Evolutionary conservation across 768 basidiomycete genomes (phyloP).

Genomic region (Serendipita sp.): DNA sequence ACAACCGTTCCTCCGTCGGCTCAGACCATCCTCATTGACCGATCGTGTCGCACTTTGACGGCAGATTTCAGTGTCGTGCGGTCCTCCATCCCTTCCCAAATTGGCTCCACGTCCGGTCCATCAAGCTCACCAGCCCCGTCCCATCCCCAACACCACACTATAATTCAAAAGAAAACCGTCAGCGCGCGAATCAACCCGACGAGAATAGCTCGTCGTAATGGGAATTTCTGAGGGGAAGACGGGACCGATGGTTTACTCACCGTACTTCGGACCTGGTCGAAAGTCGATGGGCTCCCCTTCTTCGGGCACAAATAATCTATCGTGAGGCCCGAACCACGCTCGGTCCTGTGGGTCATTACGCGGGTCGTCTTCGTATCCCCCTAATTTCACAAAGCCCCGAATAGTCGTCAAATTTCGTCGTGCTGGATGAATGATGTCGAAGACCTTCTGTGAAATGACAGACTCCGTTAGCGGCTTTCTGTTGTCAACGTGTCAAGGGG

Average conservation of each 20-base stretch:
- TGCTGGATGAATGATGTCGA: slow-evolving; percentile 81
- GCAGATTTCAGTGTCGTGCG: slow-evolving; percentile 39
- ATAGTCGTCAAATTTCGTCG: slow-evolving; percentile 91
- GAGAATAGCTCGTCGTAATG: not conserved
- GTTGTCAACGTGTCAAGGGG: not conserved
- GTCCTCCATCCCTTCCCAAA: slow-evolving; percentile 79
- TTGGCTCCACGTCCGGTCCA: slow-evolving; percentile 92
- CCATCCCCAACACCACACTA: slow-evolving; percentile 99
- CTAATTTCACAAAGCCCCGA: slow-evolving; percentile 81
- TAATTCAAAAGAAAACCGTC: not conserved
- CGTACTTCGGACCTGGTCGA: slow-evolving; percentile 64
- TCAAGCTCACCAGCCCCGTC: slow-evolving; percentile 97
- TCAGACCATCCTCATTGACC: slow-evolving; percentile 16
- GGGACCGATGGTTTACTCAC: slow-evolving; percentile 30
- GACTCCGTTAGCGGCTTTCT: not conserved
- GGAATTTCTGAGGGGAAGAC: not conserved
- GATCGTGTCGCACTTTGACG: slow-evolving; percentile 56
- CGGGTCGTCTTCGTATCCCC: slow-evolving; percentile 92
- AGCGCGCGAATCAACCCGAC: not conserved
- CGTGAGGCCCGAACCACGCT: slow-evolving; percentile 96
- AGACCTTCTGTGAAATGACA: slow-evolving; percentile 52
- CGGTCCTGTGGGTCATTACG: slow-evolving; percentile 94
- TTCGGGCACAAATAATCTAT: slow-evolving; percentile 79
- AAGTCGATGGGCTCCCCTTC: slow-evolving; percentile 68
- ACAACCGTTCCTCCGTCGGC: not conserved